phyloP scores from a whole-genome alignment of 352 stramenopile species.

The Phytophthora multivora region DNA sequence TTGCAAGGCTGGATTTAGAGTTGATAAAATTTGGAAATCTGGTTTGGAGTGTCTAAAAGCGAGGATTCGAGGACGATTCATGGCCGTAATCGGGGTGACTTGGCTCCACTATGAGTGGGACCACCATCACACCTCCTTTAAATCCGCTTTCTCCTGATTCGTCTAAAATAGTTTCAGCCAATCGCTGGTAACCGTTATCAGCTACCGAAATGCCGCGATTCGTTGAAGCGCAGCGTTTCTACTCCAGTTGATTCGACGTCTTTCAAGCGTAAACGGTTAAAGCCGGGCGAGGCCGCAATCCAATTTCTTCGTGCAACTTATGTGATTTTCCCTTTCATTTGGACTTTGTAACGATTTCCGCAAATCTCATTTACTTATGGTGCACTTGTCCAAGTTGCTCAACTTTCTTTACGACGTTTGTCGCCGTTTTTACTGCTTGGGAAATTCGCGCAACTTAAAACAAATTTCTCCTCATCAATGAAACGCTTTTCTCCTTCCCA shows the following conservation, averaged over 20 bases:
- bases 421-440: slow-evolving; percentile 10
- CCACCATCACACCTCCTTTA: background rate
- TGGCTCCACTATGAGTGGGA: background rate
- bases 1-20: slow-evolving; percentile 6
- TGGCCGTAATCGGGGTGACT: slow-evolving; percentile 18
- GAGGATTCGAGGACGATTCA: background rate
- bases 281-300: slow-evolving; percentile 21
- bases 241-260: slow-evolving; percentile 18
- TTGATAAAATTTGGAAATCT: slow-evolving; percentile 15
- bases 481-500: slow-evolving; percentile 6
- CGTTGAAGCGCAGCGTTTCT: slow-evolving; percentile 5
- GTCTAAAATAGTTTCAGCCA: background rate
- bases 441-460: background rate
- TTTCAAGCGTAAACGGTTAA: slow-evolving; percentile 24
- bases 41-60: slow-evolving; percentile 17
- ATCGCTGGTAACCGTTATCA: background rate
- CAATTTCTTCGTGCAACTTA: slow-evolving; percentile 12
- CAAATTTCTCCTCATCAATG: background rate
- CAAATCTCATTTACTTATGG: background rate
- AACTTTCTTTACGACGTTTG: slow-evolving; percentile 3
- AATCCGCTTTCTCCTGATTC: background rate
- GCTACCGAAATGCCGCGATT: slow-evolving; percentile 10
- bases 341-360: background rate
- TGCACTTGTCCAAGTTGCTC: background rate
- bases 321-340: background rate